phyloP scores from a whole-genome alignment of 2,329 filamentous ascomycete species.

The Cytospora paraplurivora region DNA sequence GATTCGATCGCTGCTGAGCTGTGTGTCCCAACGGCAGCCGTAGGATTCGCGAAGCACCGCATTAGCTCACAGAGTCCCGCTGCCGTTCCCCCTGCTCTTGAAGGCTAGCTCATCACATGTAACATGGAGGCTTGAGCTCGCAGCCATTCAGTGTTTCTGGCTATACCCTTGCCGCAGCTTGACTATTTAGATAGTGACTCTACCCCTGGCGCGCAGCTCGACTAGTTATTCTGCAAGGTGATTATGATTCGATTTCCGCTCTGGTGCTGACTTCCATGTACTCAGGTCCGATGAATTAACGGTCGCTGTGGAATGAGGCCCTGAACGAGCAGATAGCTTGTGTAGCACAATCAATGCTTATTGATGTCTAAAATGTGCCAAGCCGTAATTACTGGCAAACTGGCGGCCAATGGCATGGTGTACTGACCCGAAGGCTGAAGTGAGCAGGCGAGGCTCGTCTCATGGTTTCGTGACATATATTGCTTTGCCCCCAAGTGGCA shows the following conservation, averaged over 20 bases:
- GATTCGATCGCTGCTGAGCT: not conserved
- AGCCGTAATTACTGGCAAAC: slow-evolving; percentile 21
- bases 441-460: not conserved
- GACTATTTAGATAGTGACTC: not conserved
- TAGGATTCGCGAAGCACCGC: slow-evolving; percentile 15
- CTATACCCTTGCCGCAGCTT: slow-evolving; percentile 1
- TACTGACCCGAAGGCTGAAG: slow-evolving; percentile 22
- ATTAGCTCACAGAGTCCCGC: slow-evolving; percentile 17
- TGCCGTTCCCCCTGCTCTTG: slow-evolving; percentile 1
- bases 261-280: not conserved
- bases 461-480: not conserved
- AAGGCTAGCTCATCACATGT: slow-evolving; percentile 2
- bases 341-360: slow-evolving; percentile 18
- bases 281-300: not conserved
- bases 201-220: not conserved
- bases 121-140: slow-evolving; percentile 5
- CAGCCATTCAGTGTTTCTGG: slow-evolving; percentile 3
- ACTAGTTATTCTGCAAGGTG: not conserved
- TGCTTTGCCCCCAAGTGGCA: not conserved
- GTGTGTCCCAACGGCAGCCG: slow-evolving; percentile 8
- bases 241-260: not conserved
- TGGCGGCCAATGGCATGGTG: slow-evolving; percentile 19
- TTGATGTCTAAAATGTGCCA: slow-evolving; percentile 23
- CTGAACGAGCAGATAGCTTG: slow-evolving; percentile 1
- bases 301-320: not conserved